Evolutionary conservation across 371 early-diverging fungal genomes (phyloP).

Genomic region (Mortierella sp.): DNA sequence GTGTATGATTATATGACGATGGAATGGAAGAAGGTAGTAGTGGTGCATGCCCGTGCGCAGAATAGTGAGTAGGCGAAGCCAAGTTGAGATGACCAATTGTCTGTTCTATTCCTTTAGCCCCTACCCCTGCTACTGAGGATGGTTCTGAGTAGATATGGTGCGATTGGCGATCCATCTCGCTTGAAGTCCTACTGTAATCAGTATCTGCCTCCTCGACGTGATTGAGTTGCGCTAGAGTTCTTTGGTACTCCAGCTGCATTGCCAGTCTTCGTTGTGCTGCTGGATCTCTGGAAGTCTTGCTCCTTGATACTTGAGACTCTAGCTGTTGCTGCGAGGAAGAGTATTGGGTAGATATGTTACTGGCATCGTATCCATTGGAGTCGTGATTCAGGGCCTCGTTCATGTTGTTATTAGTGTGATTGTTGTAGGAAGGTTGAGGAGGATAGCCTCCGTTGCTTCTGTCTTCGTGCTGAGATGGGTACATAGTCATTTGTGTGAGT

Average conservation of each 20-base stretch:
- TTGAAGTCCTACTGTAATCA: not conserved
- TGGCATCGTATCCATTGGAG: not conserved
- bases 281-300: conserved; percentile 14
- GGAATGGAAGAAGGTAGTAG: not conserved
- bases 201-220: not conserved
- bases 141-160: not conserved
- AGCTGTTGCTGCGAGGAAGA: conserved; percentile 1
- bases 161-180: not conserved
- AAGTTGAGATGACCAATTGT: not conserved
- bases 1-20: not conserved
- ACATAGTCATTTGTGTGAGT: not conserved
- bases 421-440: not conserved
- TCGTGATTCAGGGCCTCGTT: not conserved
- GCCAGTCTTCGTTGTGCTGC: conserved; percentile 17
- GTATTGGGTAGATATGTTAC: not conserved
- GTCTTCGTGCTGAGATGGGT: not conserved
- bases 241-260: conserved; percentile 29
- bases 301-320: conserved; percentile 4
- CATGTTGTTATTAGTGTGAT: not conserved
- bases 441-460: not conserved
- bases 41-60: conserved; percentile 6
- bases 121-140: not conserved
- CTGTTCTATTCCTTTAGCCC: not conserved
- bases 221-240: conserved; percentile 16
- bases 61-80: not conserved